phyloP scores from a whole-genome alignment of 306 rosid genomes.

The Pterocarpus macrocarpus region DNA sequence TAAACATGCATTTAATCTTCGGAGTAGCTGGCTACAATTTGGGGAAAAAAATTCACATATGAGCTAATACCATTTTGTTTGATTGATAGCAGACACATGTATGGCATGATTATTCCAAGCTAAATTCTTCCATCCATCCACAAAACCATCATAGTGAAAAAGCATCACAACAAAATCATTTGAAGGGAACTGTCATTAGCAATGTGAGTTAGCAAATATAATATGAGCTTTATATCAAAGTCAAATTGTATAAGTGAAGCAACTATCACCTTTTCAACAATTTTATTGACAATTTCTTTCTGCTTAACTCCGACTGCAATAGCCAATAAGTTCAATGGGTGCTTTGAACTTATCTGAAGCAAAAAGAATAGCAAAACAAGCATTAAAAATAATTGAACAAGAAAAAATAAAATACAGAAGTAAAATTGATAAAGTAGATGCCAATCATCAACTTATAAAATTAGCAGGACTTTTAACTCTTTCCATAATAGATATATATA shows the following conservation, averaged over 20 bases:
- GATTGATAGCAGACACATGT: constrained; percentile 64
- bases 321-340: constrained; percentile 76
- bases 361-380: constrained; percentile 7
- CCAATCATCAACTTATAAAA: not conserved
- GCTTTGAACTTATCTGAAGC: constrained; percentile 58
- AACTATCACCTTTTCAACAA: constrained; percentile 75
- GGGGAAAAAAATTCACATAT: constrained; percentile 5
- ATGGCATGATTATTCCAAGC: constrained; percentile 58
- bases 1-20: constrained; percentile 22
- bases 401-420: not conserved
- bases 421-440: not conserved
- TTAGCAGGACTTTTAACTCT: constrained; percentile 1
- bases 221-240: constrained; percentile 17
- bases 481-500: not conserved
- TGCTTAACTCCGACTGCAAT: constrained; percentile 88
- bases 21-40: not conserved
- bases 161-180: constrained; percentile 65
- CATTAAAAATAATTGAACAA: not conserved
- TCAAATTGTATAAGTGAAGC: constrained; percentile 33
- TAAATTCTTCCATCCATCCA: constrained; percentile 63
- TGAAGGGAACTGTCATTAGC: constrained; percentile 54
- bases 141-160: constrained; percentile 65
- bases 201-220: constrained; percentile 34
- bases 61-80: constrained; percentile 64
- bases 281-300: constrained; percentile 71